Evolutionary conservation across 768 basidiomycete species (phyloP).

Genomic region (Termitomyces bulborhizus): DNA sequence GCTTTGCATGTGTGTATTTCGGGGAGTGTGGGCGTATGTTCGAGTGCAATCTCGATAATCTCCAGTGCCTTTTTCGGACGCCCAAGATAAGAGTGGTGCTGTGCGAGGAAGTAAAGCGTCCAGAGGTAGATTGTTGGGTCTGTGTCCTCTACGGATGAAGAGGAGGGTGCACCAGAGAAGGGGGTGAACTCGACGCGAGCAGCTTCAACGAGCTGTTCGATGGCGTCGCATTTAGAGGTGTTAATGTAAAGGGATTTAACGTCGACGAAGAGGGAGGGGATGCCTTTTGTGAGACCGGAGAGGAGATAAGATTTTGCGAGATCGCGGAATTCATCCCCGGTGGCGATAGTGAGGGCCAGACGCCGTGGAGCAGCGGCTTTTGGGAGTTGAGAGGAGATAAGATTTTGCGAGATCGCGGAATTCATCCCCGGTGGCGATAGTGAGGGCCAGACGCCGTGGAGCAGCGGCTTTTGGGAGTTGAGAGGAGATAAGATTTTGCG

Average conservation of each 20-base stretch:
- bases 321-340: constrained; percentile 62
- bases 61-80: constrained; percentile 48
- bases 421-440: constrained; percentile 55
- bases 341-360: constrained; percentile 62
- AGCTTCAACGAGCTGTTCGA: constrained; percentile 66
- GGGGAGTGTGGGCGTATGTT: constrained; percentile 90
- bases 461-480: constrained; percentile 63
- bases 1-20: constrained; percentile 82
- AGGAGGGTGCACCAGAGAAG: constrained; percentile 11
- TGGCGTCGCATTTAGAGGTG: constrained; percentile 51
- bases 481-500: constrained; percentile 59
- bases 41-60: constrained; percentile 58
- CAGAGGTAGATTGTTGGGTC: constrained; percentile 87
- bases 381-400: constrained; percentile 66
- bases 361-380: constrained; percentile 67
- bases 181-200: constrained; percentile 29
- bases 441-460: constrained; percentile 69
- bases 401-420: constrained; percentile 60
- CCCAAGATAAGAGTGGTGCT: constrained; percentile 71
- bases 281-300: constrained; percentile 69
- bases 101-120: constrained; percentile 93
- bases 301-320: constrained; percentile 64
- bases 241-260: constrained; percentile 79
- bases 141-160: constrained; percentile 15
- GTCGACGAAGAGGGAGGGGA: constrained; percentile 92